Evolutionary conservation across 2,329 filamentous ascomycete genomes (phyloP).

Genomic region (Neonectria sp.): DNA sequence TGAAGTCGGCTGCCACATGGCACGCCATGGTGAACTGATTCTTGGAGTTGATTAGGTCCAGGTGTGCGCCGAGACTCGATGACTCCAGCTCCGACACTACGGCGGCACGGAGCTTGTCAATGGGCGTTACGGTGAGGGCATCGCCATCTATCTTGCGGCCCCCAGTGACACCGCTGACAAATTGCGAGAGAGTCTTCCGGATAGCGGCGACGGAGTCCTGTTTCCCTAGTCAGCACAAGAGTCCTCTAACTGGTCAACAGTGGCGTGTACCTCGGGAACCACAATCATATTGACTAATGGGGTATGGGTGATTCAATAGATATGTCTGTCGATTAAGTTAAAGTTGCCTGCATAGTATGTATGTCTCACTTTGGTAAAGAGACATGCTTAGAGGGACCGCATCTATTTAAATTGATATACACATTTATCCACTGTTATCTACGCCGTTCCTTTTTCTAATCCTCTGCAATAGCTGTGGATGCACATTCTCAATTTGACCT

Average conservation of each 20-base stretch:
- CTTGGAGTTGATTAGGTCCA: conserved; percentile 28
- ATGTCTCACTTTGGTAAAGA: not conserved
- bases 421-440: not conserved
- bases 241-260: not conserved
- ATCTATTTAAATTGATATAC: not conserved
- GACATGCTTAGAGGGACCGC: not conserved
- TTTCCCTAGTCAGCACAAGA: not conserved
- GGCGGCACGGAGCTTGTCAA: conserved; percentile 16
- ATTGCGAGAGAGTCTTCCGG: conserved; percentile 12
- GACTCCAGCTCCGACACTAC: conserved; percentile 17
- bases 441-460: not conserved
- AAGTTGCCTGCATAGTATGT: not conserved
- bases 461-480: not conserved
- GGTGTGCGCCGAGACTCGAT: conserved; percentile 21
- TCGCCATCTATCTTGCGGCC: conserved; percentile 14
- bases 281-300: conserved; percentile 2
- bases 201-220: conserved; percentile 14
- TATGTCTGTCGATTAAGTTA: not conserved
- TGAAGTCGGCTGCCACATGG: conserved; percentile 28
- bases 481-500: not conserved
- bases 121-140: conserved; percentile 13
- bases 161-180: conserved; percentile 21
- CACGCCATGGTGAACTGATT: conserved; percentile 28
- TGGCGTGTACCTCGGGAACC: conserved; percentile 6
- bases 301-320: not conserved